Evolutionary conservation across 116 monocot genomes (phyloP).

Genomic region (Dioscorea cayenensis): DNA sequence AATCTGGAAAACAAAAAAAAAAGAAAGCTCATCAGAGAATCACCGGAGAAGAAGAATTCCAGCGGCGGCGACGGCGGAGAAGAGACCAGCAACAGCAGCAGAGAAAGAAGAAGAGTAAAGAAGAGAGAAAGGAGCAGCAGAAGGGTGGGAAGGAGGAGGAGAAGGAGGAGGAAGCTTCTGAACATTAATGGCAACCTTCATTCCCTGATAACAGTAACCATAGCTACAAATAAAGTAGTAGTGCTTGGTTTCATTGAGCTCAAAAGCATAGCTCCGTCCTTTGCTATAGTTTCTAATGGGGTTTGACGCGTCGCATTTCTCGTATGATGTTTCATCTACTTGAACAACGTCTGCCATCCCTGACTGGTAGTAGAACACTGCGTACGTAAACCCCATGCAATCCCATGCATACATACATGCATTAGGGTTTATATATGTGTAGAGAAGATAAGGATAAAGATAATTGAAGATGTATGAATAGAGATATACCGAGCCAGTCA

Average conservation of each 20-base stretch:
- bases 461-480: not conserved
- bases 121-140: slow-evolving; percentile 3
- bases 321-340: slow-evolving; percentile 73
- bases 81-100: not conserved
- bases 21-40: too few species aligned
- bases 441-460: not conserved
- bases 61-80: slow-evolving; percentile 2
- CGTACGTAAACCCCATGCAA: not conserved
- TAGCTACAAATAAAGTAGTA: slow-evolving; percentile 96
- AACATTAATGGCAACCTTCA: slow-evolving; percentile 61
- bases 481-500: slow-evolving; percentile 84
- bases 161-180: slow-evolving; percentile 60
- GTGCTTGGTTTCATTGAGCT: slow-evolving; percentile 69
- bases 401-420: not conserved
- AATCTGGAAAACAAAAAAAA: too few species aligned
- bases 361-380: slow-evolving; percentile 83
- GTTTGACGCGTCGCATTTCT: slow-evolving; percentile 66
- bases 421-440: not conserved
- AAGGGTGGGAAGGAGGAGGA: slow-evolving; percentile 23
- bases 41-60: not conserved
- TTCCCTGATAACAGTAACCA: slow-evolving; percentile 84
- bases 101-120: slow-evolving; percentile 5
- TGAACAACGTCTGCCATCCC: slow-evolving; percentile 69
- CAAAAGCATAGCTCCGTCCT: slow-evolving; percentile 78
- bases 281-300: slow-evolving; percentile 84